Base-by-base conservation (phyloP, 2,329 filamentous ascomycete species). In the Calonectria pteridis region DNA sequence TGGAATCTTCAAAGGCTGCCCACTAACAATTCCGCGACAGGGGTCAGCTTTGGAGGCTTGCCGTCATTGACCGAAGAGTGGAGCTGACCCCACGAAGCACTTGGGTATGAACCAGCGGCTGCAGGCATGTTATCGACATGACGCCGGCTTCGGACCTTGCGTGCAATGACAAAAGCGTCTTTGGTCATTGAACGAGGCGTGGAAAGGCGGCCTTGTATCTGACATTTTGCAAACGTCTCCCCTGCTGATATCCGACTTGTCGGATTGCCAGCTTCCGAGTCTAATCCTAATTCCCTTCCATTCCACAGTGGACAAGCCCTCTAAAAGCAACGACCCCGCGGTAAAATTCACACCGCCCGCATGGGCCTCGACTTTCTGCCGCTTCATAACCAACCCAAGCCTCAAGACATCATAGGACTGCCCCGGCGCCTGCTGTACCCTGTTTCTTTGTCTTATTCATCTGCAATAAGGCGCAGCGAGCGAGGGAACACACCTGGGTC, bases 101-200 rank as follows among this genome's bases (percentile, higher is more conserved):
- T 64, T 62, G n/a, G 51, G 46, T 72, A 31, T 50, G 35, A 29
- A 59, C 50, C 33, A 29, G 62, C 29, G 37, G 59, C 64, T 46
- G 43, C 33, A 49, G 65, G 59, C 18, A 26, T 67, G 37, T 58
- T 65, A 62, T 62, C 55, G 28, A 35, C 26, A 59, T 58, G 49
- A 53, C 67, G 69, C 79, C 79, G 79, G 79, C 79, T 80, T 80
- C 79, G 79, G 79, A 80, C 76, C 65, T 67, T 62, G 49, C 13
- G 23, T 29, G 70, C 73, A 79, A 78, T 80, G 77, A 80, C 78
- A 79, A 80, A 80, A 77, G 70, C 67, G 50, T 43, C 71, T 69
- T 40, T 62, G 74, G 37, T 65, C 72, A 80, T 80, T 80, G 78
- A 78, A 74, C 73, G 33, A 26, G 11, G 16, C 33, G 37, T 40